phyloP scores from a whole-genome alignment of 768 basidiomycete species.

The Lactarius quietus region DNA sequence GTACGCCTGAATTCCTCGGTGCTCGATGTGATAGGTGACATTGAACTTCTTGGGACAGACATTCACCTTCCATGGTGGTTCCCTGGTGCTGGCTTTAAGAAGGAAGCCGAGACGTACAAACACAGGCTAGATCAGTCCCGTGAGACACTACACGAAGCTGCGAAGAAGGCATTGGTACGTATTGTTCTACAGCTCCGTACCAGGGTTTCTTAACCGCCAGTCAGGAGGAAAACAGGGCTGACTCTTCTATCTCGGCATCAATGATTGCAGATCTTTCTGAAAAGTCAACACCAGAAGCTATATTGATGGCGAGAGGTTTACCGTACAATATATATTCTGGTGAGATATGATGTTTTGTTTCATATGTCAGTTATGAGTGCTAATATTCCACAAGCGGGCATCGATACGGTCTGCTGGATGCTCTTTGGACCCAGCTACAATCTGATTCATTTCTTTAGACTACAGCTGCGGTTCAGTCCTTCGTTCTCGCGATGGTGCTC shows the following conservation, averaged over 20 bases:
- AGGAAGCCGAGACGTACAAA: constrained; percentile 22
- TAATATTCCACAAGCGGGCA: neutral
- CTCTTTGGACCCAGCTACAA: neutral
- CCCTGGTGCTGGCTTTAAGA: constrained; percentile 31
- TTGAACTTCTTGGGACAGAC: constrained; percentile 15
- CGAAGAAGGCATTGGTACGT: constrained; percentile 25
- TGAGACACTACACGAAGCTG: constrained; percentile 16
- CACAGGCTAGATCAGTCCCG: constrained; percentile 27
- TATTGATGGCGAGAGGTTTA: constrained; percentile 8
- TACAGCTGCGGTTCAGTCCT: constrained; percentile 23
- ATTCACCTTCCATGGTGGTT: constrained; percentile 32
- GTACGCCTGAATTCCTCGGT: constrained; percentile 24
- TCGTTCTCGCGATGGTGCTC: constrained; percentile 34
- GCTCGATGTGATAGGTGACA: neutral
- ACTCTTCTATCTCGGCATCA: neutral
- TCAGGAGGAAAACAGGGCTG: neutral
- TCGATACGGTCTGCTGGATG: constrained; percentile 11
- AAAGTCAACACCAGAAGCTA: constrained; percentile 6
- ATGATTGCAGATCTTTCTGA: neutral
- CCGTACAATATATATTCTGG: constrained; percentile 9
- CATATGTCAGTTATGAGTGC: neutral
- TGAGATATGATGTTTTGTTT: neutral
- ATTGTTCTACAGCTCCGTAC: neutral
- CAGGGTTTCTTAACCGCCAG: neutral
- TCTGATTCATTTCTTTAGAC: constrained; percentile 14